phyloP scores from a whole-genome alignment of 2,329 filamentous ascomycete species.

The Aspergillus brunneoviolaceus region DNA sequence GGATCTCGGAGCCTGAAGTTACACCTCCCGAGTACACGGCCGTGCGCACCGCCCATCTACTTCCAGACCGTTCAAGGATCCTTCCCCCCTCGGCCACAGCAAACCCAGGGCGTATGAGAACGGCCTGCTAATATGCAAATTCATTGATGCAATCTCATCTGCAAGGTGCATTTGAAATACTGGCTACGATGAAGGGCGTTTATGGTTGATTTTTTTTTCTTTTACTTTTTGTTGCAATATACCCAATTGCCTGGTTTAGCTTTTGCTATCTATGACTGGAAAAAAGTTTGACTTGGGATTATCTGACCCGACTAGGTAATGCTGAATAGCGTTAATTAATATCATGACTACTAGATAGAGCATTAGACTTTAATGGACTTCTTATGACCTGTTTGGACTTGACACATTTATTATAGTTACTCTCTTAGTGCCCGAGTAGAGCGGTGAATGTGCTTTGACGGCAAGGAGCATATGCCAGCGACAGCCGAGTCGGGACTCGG shows the following conservation, averaged over 20 bases:
- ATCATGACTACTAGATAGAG: not conserved
- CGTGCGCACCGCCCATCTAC: not conserved
- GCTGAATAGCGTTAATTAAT: not conserved
- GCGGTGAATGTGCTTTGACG: not conserved
- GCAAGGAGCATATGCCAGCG: not conserved
- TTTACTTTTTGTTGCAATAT: not conserved
- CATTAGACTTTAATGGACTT: not conserved
- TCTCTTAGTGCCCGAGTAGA: not conserved
- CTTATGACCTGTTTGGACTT: not conserved
- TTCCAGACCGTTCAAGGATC: constrained; percentile 1
- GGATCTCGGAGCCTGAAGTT: not conserved
- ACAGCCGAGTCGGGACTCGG: not conserved
- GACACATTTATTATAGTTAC: not conserved
- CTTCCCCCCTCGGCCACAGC: not conserved
- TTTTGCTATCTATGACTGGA: not conserved
- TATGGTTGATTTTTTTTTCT: not conserved
- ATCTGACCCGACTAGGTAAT: not conserved
- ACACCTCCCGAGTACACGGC: constrained; percentile 5
- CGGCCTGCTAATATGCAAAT: not conserved
- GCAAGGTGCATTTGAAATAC: not conserved
- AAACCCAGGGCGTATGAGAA: not conserved
- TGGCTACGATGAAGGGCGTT: not conserved
- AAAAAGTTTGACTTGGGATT: constrained; percentile 3
- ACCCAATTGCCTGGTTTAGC: not conserved
- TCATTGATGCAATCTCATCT: not conserved